Conservation (phyloP, 306 rosid genomes). For the Casuarina glauca region DNA sequence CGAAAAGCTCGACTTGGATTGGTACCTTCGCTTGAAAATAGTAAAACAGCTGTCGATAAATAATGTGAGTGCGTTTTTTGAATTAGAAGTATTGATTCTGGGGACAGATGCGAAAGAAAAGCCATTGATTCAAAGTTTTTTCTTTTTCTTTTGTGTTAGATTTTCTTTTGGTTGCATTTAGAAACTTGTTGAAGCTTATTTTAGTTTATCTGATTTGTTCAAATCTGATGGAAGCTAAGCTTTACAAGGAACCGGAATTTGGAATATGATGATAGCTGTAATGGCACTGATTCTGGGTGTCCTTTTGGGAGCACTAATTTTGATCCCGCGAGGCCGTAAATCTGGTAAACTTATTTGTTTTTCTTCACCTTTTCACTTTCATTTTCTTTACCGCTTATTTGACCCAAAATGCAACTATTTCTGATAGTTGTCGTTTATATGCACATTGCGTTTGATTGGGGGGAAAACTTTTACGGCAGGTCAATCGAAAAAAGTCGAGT, state of each 20-base stretch:
- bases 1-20: not conserved
- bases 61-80: not conserved
- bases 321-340: constrained; percentile 44
- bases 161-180: not conserved
- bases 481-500: constrained; percentile 28
- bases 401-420: not conserved
- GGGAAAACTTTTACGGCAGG: constrained; percentile 35
- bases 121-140: not conserved
- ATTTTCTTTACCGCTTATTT: not conserved
- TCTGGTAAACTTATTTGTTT: constrained; percentile 31
- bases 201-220: not conserved
- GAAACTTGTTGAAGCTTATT: not conserved
- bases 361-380: not conserved
- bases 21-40: not conserved
- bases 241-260: constrained; percentile 22
- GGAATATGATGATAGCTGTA: constrained; percentile 48
- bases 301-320: constrained; percentile 41
- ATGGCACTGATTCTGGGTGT: constrained; percentile 54
- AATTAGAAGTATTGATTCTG: not conserved
- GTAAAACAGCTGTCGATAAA: not conserved
- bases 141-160: not conserved
- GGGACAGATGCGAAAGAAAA: not conserved
- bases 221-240: constrained; percentile 29
- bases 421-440: not conserved
- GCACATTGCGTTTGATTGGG: constrained; percentile 5